Conservation (phyloP, 495 filamentous ascomycete species). For the Usnea hakonensis region DNA sequence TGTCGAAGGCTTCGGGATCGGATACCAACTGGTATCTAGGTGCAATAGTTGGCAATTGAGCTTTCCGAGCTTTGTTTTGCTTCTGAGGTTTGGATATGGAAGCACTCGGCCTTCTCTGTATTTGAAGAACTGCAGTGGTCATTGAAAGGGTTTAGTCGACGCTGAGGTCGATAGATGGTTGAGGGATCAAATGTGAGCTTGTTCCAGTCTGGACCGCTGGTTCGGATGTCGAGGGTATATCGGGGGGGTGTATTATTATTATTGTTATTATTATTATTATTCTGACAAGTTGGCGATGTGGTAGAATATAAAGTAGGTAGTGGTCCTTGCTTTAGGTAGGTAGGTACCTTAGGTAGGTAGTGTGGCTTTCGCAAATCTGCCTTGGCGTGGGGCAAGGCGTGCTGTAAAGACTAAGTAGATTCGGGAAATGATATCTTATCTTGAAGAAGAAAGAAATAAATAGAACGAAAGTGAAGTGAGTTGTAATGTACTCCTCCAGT, state of each 20-base stretch:
- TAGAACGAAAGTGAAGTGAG: too few species aligned
- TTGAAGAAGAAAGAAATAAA: too few species aligned
- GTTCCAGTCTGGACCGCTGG: background rate
- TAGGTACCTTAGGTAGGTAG: too few species aligned
- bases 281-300: too few species aligned
- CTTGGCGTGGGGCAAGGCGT: background rate
- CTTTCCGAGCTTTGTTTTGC: background rate
- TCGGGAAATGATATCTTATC: background rate
- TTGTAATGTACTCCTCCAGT: too few species aligned
- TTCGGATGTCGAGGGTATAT: background rate
- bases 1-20: slow-evolving; percentile 7
- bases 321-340: too few species aligned
- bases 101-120: background rate
- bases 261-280: too few species aligned
- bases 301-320: too few species aligned
- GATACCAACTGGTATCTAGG: slow-evolving; percentile 37
- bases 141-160: background rate
- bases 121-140: slow-evolving; percentile 10
- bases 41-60: slow-evolving; percentile 40
- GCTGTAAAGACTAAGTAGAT: background rate
- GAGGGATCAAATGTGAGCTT: background rate
- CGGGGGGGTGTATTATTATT: background rate
- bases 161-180: background rate
- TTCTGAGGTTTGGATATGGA: slow-evolving; percentile 6
- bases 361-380: background rate